Percentiles rank a stretch among this genome's conserved stretches.
phyloP scores from a whole-genome alignment of 2,329 filamentous ascomycete genomes.

The Aspergillus pseudoviridinutans region DNA sequence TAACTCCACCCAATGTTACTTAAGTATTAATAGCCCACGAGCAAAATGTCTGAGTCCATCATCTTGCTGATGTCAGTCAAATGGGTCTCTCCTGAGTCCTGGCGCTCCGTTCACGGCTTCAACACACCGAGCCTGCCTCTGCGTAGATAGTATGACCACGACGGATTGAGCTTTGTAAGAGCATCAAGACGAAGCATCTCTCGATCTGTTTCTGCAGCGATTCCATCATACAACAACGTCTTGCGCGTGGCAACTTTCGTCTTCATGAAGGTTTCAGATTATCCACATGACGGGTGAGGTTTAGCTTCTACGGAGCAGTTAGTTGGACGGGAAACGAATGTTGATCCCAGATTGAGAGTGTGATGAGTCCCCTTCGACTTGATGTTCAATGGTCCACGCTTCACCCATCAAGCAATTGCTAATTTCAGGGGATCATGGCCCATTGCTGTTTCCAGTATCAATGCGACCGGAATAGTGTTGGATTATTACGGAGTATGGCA shows the following conservation, averaged over 20 bases:
- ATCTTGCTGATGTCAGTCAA: not conserved
- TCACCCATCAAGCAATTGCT: no score
- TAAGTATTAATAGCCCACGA: not conserved
- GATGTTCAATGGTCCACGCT: no score
- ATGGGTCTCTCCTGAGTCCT: not conserved
- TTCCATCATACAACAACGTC: not conserved
- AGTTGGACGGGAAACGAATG: not conserved
- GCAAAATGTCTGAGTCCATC: not conserved
- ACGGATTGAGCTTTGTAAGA: no score
- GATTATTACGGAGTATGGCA: not conserved
- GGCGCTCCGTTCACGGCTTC: not conserved
- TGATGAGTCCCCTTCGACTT: no score
- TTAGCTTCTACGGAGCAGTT: not conserved
- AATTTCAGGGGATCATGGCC: no score
- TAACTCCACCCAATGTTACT: not conserved
- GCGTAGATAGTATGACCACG: no score
- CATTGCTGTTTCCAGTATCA: not conserved
- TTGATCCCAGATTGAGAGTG: no score
- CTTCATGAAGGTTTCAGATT: not conserved
- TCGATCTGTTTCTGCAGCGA: not conserved
- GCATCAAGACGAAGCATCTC: no score
- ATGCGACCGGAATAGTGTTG: not conserved
- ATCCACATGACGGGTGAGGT: not conserved
- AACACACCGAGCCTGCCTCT: no score
- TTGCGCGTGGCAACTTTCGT: not conserved